Base-by-base conservation (phyloP, 179 eudicot species). In the Beta macrorhiza region DNA sequence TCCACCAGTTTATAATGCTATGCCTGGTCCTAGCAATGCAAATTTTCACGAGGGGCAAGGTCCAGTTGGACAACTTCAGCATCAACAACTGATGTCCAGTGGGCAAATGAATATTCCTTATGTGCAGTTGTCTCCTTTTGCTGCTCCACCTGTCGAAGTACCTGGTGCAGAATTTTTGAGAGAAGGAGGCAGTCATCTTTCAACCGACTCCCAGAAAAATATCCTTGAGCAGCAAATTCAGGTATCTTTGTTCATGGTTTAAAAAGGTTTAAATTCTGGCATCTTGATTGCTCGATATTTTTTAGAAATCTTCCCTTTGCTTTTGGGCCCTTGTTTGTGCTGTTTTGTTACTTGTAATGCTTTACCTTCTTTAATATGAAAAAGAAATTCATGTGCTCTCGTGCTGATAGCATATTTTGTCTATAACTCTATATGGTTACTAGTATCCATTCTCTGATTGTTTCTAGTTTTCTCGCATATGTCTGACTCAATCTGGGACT, bases 211-310 rank as follows among this genome's bases (percentile, higher is more conserved):
- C 9, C 92, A 89, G 76, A 89, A 86, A 82, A 86, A 84, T 77
- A 71, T 88, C 56, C 79, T 93, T 79, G 90, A 90, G 87, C 88
- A 88, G 64, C 97, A 91, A 81, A 91, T 92, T 84, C 93, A 93
- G 99, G 99, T 94, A 87, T 56, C 11, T 44, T 64, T 58, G 7
- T 75, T 58, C 62, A 14, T 25, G 47, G 56, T 17, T 17, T 17
- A 25, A 59, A 20, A 55, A 61, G 14, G 45, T 75, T 22, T 16
- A 25, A 5, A 11, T 7, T 14, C 8, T 72, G 29, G 67, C 45
- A 58, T 53, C 55, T 37, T 22, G 44, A 19, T n/a, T 52, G 22
- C 13, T 44, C 47, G 51, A 22, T 29, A 58, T 59, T 65, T 82
- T 37, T 76, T 9, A 12, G 42, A 37, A 37, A 14, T 69, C 7